Conservation (phyloP, 208 protist species). For the Leptomonas pyrrhocoris region DNA sequence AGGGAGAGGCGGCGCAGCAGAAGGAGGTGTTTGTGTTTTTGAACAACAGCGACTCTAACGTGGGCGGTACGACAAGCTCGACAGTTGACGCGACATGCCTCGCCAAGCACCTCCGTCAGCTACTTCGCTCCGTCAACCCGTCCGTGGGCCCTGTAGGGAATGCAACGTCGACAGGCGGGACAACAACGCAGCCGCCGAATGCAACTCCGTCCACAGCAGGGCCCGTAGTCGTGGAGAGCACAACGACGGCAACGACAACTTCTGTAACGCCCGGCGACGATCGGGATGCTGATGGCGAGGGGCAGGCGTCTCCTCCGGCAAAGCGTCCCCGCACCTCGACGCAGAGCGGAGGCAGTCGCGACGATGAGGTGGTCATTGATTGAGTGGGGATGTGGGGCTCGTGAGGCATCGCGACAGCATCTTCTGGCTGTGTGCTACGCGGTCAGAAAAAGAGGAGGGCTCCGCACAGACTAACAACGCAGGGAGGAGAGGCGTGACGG, state of each 20-base stretch:
- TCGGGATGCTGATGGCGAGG: background rate
- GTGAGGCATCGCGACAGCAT: no score
- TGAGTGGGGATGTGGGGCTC: background rate
- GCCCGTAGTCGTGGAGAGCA: background rate
- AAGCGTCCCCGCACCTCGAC: conserved; percentile 23
- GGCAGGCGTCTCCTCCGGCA: background rate
- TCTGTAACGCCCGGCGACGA: background rate
- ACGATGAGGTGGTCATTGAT: conserved; percentile 29
- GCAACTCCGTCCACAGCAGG: background rate
- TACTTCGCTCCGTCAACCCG: conserved; percentile 12
- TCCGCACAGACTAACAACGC: no score
- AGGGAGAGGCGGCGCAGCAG: no score
- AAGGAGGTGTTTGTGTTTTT: conserved; percentile 79
- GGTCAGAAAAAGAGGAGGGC: no score
- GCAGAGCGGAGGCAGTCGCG: conserved; percentile 5
- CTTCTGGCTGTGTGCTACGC: no score
- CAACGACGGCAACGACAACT: background rate
- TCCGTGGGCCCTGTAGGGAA: background rate
- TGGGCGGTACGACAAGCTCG: conserved; percentile 70
- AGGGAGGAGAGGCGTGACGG: no score
- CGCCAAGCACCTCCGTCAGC: conserved; percentile 34
- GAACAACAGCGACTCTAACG: conserved; percentile 84
- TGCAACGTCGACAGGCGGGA: background rate
- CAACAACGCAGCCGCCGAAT: background rate
- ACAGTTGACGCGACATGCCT: conserved; percentile 76